Evolutionary conservation across 805 yeast species (phyloP).

Genomic region (Naumovozyma dairenensis): DNA sequence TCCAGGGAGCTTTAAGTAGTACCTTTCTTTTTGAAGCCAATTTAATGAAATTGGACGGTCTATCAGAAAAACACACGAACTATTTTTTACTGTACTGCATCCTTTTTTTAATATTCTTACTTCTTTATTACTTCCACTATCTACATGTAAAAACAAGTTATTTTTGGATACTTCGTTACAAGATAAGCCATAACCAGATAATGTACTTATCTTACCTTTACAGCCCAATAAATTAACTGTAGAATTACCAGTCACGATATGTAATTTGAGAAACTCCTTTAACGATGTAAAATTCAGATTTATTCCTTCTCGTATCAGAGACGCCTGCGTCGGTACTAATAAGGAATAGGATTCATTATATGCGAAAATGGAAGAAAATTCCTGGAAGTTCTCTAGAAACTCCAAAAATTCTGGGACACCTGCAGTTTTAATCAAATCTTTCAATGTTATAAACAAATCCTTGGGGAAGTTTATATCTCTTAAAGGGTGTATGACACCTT

Average conservation of each 20-base stretch:
- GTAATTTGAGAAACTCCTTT: slow-evolving; percentile 51
- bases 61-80: slow-evolving; percentile 49
- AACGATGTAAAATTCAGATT: slow-evolving; percentile 36
- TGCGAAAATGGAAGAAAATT: slow-evolving; percentile 33
- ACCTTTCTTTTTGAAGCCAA: slow-evolving; percentile 48
- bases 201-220: slow-evolving; percentile 34
- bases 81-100: slow-evolving; percentile 35
- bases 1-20: slow-evolving; percentile 55
- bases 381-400: slow-evolving; percentile 37
- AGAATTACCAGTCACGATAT: slow-evolving; percentile 54
- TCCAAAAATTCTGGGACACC: slow-evolving; percentile 38
- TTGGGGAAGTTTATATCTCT: slow-evolving; percentile 48
- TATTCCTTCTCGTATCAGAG: slow-evolving; percentile 44
- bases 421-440: slow-evolving; percentile 48
- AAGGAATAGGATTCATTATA: slow-evolving; percentile 41
- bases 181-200: slow-evolving; percentile 35
- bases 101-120: slow-evolving; percentile 55
- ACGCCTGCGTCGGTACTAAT: slow-evolving; percentile 59
- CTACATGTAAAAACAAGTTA: slow-evolving; percentile 31
- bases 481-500: slow-evolving; percentile 78
- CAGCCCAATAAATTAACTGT: slow-evolving; percentile 40
- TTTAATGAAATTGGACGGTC: slow-evolving; percentile 57
- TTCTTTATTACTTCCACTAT: slow-evolving; percentile 44
- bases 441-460: slow-evolving; percentile 40
- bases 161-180: slow-evolving; percentile 35